Conservation (phyloP, 345 rosid species). For the Hibiscus trionum region DNA sequence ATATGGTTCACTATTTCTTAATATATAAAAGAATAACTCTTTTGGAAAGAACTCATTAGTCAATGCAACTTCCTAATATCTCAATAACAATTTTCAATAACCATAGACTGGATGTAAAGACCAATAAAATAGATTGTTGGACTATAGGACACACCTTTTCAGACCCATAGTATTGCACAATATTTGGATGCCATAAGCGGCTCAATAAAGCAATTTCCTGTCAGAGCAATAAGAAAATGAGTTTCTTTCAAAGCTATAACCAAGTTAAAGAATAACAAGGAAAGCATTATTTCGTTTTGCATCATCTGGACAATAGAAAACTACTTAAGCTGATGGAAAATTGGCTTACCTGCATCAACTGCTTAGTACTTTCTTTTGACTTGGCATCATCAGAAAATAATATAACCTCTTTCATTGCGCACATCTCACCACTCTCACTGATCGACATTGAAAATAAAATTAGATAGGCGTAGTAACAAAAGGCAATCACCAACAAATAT, state of each 20-base stretch:
- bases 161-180: conserved; percentile 75
- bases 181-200: conserved; percentile 59
- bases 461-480: conserved; percentile 5
- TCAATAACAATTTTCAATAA: background rate
- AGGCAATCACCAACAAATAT: background rate
- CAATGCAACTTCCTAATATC: background rate
- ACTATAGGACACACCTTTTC: conserved; percentile 36
- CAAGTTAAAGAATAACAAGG: background rate
- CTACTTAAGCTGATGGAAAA: background rate
- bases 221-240: conserved; percentile 4
- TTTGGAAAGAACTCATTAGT: background rate
- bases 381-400: conserved; percentile 57
- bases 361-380: conserved; percentile 59
- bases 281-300: background rate
- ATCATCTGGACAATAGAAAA: background rate
- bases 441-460: conserved; percentile 5
- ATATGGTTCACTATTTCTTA: conserved; percentile 1
- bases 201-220: conserved; percentile 72
- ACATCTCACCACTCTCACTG: conserved; percentile 62
- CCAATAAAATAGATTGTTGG: background rate
- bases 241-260: background rate
- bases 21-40: background rate
- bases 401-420: conserved; percentile 61
- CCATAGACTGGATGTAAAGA: background rate
- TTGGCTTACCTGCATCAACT: conserved; percentile 44